These are phyloP conservation scores for Fragilaria crotonensis DNA, from an alignment of 108 stramenopile genomes.

Conservation along the genomic window DNA sequence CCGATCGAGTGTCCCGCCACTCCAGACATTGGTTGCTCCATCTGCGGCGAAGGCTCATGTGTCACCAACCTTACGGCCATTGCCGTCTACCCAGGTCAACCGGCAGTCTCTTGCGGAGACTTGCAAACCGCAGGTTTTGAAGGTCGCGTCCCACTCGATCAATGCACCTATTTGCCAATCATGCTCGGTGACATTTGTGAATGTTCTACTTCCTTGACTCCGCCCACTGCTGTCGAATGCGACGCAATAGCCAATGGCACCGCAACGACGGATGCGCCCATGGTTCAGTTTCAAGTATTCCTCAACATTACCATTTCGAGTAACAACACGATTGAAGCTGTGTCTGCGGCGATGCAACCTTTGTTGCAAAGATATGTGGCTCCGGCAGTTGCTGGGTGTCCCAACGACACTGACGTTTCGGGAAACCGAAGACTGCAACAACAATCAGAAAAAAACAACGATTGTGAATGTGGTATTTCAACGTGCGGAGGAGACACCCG, in stretches of 20 bases:
- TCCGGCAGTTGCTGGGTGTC: not conserved
- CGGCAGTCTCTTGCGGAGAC: not conserved
- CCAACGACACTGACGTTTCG: not conserved
- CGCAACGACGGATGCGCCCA: not conserved
- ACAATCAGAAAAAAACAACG: not conserved
- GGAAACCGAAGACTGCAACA: not conserved
- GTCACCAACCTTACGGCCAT: not conserved
- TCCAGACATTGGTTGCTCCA: not conserved
- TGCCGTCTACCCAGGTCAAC: not conserved
- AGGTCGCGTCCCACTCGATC: not conserved
- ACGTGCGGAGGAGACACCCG: not conserved
- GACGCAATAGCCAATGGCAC: not conserved
- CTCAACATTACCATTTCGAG: not conserved
- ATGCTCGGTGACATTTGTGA: not conserved
- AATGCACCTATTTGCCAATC: not conserved
- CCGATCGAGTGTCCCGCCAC: not conserved
- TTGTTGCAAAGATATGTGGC: not conserved
- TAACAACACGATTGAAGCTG: not conserved
- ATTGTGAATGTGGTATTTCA: not conserved
- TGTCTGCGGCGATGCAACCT: not conserved
- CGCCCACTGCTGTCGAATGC: not conserved
- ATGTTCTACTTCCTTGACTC: too few species aligned
- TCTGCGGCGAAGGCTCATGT: not conserved
- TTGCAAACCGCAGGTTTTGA: not conserved
- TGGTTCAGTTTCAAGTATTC: not conserved